Base-by-base conservation (phyloP, 148 eudicot genomes). In the Chenopodium berlandieri region DNA sequence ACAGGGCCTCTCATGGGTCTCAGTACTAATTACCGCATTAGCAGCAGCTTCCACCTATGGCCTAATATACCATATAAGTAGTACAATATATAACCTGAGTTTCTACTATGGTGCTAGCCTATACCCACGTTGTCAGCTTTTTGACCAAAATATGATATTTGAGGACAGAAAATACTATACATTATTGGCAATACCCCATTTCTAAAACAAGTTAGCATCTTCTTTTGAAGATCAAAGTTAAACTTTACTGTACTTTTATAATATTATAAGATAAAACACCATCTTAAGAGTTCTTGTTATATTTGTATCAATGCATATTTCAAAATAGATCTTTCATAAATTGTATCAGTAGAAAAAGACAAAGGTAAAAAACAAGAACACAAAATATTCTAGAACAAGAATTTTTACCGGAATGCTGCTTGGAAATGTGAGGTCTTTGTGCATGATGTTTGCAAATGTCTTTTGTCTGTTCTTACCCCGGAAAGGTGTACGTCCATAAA, bases 401-500 rank as follows among this genome's bases (percentile, higher is more conserved):
- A 25, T 71, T 31, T 71, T 86, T 92, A 95, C 98, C 85, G 89
- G 97, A 82, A 95, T 95, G 87, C 98, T 93, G 80, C 97, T 95
- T 32, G 98, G 98, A 84, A 95, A 95, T 47, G 98, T 93, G 82
- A 95, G 94, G 78, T 95, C 98, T 84, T 95, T 95, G 89, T 88
- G 89, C 88, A 95, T 77, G 78, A 95, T 90, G 88, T 95, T 95
- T 56, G 93, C 92, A 77, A 95, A 95, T 77, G 98, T 93, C 89
- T 90, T 94, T 81, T 90, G 97, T 83, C 98, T 93, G 81, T 94
- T 94, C 87, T 92, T 94, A 70, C 98, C 98, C 76, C 97, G 87
- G 87, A 94, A 94, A 47, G 98, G 98, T 76, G 98, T 94, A 65
- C 98, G 98, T 60, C 98, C 98, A 88, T 94, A 94, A 69, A 94